Evolutionary conservation across 331 rosid genomes (phyloP).

Genomic region (Acacia pycnantha): DNA sequence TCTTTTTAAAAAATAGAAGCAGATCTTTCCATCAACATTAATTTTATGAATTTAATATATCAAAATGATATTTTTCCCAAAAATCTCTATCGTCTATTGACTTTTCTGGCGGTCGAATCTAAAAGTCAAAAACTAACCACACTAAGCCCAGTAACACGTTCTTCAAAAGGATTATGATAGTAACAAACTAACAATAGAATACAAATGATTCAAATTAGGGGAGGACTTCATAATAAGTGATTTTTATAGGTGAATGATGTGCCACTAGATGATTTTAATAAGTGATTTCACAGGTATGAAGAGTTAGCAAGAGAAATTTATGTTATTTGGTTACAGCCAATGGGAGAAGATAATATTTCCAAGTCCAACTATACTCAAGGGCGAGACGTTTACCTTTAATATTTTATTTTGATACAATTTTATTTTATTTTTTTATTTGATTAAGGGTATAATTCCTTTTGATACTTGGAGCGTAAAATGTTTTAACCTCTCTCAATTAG

Average conservation of each 20-base stretch:
- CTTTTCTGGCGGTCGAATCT: not conserved
- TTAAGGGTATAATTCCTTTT: no score
- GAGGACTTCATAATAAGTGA: not conserved
- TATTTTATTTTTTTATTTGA: no score
- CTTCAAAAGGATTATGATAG: not conserved
- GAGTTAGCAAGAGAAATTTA: not conserved
- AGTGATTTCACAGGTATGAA: not conserved
- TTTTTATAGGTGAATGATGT: not conserved
- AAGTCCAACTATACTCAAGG: not conserved
- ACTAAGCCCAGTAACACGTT: not conserved
- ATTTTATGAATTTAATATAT: not conserved
- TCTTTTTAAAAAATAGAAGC: not conserved
- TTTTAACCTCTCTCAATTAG: no score
- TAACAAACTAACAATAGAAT: not conserved
- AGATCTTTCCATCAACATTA: not conserved
- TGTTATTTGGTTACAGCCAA: not conserved
- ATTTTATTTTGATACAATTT: not conserved
- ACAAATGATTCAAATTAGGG: not conserved
- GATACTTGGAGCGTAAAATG: no score
- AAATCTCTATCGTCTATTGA: not conserved
- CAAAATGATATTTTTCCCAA: not conserved
- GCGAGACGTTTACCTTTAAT: not conserved
- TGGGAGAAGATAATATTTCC: not conserved
- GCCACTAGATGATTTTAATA: not conserved
- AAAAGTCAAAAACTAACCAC: not conserved